phyloP scores from a whole-genome alignment of 208 protist species.

The Herpetomonas samuelpessoai region DNA sequence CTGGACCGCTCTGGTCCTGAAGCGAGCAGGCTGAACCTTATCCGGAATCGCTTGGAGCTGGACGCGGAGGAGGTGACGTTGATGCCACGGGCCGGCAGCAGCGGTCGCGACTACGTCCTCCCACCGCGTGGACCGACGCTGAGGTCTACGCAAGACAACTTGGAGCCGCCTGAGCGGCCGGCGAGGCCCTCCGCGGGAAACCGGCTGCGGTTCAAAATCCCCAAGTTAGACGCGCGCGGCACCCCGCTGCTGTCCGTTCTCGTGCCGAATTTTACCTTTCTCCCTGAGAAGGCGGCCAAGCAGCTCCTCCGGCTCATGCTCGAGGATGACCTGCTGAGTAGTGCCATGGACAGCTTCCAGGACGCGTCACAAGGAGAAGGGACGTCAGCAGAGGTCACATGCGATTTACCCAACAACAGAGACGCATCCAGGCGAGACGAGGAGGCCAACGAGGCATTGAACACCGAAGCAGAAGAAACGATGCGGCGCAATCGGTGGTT shows the following conservation, averaged over 20 bases:
- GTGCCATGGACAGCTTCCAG: neutral
- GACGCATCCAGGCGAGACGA: neutral
- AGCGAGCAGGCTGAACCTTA: neutral
- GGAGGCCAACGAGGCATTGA: neutral
- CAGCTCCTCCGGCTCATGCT: conserved; percentile 1
- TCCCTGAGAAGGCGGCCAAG: neutral
- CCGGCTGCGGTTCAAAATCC: conserved; percentile 1
- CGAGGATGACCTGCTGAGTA: conserved; percentile 2
- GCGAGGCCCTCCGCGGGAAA: neutral
- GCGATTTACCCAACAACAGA: neutral
- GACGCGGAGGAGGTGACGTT: too few species aligned
- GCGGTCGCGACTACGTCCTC: neutral
- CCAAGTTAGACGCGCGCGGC: neutral
- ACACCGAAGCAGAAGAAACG: neutral
- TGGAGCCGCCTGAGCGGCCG: neutral
- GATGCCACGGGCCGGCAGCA: neutral
- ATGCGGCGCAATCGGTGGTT: neutral
- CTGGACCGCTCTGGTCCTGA: neutral
- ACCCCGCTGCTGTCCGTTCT: conserved; percentile 4
- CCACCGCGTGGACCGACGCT: neutral
- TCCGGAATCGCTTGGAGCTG: neutral
- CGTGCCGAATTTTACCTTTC: conserved; percentile 6
- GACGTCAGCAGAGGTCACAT: neutral
- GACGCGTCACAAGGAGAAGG: too few species aligned
- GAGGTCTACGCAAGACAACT: neutral